phyloP scores from a whole-genome alignment of 2,329 filamentous ascomycete species.

The Stemphylium lycopersici region DNA sequence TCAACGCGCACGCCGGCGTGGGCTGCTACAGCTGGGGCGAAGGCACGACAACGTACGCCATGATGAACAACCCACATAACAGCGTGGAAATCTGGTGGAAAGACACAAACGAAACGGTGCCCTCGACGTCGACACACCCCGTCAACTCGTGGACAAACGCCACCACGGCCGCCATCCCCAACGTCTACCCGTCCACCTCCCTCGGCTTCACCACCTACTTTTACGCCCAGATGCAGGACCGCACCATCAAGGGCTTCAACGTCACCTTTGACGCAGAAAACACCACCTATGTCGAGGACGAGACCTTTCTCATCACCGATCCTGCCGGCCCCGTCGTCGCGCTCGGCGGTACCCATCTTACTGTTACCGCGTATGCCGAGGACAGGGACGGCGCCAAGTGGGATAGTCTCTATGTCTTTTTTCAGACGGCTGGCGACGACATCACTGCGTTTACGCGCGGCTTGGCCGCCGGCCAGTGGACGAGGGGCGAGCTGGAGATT shows the following conservation, averaged over 20 bases:
- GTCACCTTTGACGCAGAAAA: constrained; percentile 49
- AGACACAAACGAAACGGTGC: constrained; percentile 48
- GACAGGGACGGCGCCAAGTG: constrained; percentile 20
- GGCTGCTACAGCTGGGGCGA: constrained; percentile 54
- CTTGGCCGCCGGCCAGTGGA: constrained; percentile 38
- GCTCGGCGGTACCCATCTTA: constrained; percentile 50
- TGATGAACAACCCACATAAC: constrained; percentile 51
- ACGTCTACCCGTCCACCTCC: constrained; percentile 49
- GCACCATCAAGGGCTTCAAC: constrained; percentile 49
- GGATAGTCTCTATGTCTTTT: constrained; percentile 44
- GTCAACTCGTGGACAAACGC: constrained; percentile 50
- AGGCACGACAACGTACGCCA: constrained; percentile 50
- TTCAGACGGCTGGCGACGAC: constrained; percentile 38
- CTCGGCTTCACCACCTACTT: constrained; percentile 53
- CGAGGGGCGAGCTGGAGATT: constrained; percentile 31
- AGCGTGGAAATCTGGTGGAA: constrained; percentile 54
- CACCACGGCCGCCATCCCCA: constrained; percentile 34
- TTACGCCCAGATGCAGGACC: constrained; percentile 49
- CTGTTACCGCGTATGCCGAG: constrained; percentile 44
- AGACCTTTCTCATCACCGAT: constrained; percentile 44
- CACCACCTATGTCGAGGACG: constrained; percentile 36
- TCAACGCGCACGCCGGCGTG: constrained; percentile 53
- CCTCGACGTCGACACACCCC: constrained; percentile 42
- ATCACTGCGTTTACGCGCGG: constrained; percentile 38
- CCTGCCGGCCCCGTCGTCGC: constrained; percentile 36